Base-by-base conservation (phyloP, 805 yeast genomes). In the Candida ovalis region DNA sequence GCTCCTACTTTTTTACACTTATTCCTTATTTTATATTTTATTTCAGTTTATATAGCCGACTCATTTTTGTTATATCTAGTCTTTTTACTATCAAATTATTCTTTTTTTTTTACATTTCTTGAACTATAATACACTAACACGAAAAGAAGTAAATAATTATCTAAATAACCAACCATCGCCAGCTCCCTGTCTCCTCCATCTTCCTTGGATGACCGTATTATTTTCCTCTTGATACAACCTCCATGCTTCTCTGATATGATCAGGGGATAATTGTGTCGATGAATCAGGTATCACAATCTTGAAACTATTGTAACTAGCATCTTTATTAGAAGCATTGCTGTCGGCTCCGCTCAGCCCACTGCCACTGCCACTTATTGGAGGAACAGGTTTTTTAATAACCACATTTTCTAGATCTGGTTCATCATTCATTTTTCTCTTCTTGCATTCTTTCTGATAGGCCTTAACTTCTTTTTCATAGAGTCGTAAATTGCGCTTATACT, bases 221-320 rank as follows among this genome's bases (percentile, higher is more conserved):
- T 77, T 80, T 58, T 90, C 96, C 39, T 75, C 53, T 54, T 79
- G 81, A 55, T 83, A 86, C 42, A 86, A 64, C 56, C 95, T 72
- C 92, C 95, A 88, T 0, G 97, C 97, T 58, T 89, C 96, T 44
- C 95, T 69, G 25, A 91, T 75, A 61, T 91, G 95, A 51, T 87
- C 90, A 0, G 97, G 96, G 30, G 80, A 72, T 40, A 91, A 64
- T 1, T 96, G 96, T 42, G 74, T 74, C 37, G 70, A 62, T 17
- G 64, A 67, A 38, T 53, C 52, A 18, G 68, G 68, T 6, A 61
- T 45, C 25, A 49, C 47, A 38, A 62, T 54, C 23, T 43, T 46
- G 47, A 51, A 60, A 19, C 42, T 50, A 32, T 56, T 50, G 43
- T 48, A 57, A 15, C 13, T 30, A 13, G 44, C 33, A 13, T 39